Evolutionary conservation across 2,329 filamentous ascomycete genomes (phyloP), one percentile per base, ranked within the genome.

Genomic region (Amylocarpus encephaloides): DNA sequence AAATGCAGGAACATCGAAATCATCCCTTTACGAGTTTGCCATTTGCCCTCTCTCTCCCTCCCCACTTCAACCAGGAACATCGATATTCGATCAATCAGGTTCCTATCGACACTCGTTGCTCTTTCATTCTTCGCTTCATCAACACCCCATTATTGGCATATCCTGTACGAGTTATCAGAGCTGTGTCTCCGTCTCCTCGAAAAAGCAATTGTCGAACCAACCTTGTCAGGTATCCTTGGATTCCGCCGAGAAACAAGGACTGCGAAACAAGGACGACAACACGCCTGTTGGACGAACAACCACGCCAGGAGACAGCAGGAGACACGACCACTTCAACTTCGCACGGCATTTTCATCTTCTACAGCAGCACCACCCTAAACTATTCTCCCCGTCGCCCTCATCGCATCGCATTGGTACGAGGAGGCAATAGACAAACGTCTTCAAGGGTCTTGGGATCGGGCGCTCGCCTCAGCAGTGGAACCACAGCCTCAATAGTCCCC

Each of bases 1-100:
- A 42, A 53, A 47, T 53, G 55, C 55, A 55, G 50, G 52, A 55
- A 57, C 54, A 36, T 43, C 36, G 32, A 46, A 39, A 35, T 29
- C 45, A 5, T 39, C 34, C 41, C 19, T 53, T 46, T 49, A 36
- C 51, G 47, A 49, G 35, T 35, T 11, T 35, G 9, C 43, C 7
- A 38, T 48, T 46, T 26, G 33, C 48, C 48, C 29, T 49, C 49
- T 26, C 42, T 39, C 19, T 43, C 7, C 42, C 39, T 40, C 29
- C 18, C 30, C 16, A 16, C 40, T 22, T 30, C 11, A 19, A 26
- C 22, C 22, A 26, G 7, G 22, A 26, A 26, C 22, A 26, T 26
- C 22, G 7, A 26, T 26, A 26, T 26, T 26, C n/a, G 22, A 26
- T 26, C 22, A 26, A 26, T 26, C 22, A 26, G 22, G 22, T 45